phyloP scores from a whole-genome alignment of 257 asterid species.

The Ophiorrhiza pumila region DNA sequence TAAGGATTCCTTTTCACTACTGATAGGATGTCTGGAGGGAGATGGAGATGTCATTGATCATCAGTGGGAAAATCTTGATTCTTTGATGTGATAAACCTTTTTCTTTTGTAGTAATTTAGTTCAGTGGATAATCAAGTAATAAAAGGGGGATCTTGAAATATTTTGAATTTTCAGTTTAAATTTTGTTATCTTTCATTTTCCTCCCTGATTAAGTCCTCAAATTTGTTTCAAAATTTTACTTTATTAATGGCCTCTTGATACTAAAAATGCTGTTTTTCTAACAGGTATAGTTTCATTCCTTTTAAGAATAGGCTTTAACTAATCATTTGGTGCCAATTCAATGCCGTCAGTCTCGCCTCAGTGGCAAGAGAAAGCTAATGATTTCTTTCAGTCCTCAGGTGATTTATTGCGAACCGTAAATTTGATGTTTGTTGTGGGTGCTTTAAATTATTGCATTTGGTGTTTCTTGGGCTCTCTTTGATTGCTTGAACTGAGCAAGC shows the following conservation, averaged over 20 bases:
- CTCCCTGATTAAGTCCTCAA: background rate
- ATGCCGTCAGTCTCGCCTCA: conserved; percentile 79
- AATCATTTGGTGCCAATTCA: conserved; percentile 31
- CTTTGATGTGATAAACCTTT: background rate
- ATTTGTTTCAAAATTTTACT: background rate
- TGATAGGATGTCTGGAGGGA: background rate
- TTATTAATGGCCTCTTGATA: background rate
- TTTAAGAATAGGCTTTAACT: background rate
- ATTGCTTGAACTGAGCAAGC: conserved; percentile 2
- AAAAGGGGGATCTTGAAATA: background rate
- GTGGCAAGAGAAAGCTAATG: conserved; percentile 91
- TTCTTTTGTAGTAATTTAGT: background rate
- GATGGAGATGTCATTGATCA: background rate
- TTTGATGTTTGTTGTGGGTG: background rate
- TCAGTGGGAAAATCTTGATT: background rate
- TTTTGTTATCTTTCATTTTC: conserved; percentile 1
- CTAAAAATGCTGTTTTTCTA: background rate
- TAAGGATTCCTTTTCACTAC: background rate
- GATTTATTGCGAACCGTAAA: conserved; percentile 16
- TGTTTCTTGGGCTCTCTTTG: conserved; percentile 1
- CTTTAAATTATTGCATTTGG: background rate
- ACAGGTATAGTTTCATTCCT: conserved; percentile 11
- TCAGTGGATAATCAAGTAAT: no score
- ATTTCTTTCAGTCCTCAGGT: conserved; percentile 82
- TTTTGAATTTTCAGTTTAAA: background rate